Evolutionary conservation across 2,329 filamentous ascomycete genomes (phyloP), one percentile per base, ranked within the genome.

Genomic region (Aspergillus vadensis): DNA sequence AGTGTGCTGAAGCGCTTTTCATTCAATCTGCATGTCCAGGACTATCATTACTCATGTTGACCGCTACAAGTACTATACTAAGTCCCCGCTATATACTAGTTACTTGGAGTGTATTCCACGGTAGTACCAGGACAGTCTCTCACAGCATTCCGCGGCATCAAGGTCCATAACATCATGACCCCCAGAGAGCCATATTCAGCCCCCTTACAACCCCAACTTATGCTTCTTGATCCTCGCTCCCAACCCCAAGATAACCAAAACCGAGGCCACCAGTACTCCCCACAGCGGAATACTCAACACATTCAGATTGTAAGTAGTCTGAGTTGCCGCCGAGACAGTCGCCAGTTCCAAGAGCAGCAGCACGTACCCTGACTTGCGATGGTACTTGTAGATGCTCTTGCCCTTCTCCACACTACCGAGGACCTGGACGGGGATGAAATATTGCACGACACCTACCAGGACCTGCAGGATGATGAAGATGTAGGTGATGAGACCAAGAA

Each of bases 361-460:
- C 7, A 86, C 66, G 73, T 99, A 98, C 2, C 94, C 95, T 21
- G 82, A 84, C 57, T 85, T 78, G 30, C 94, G 86, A 75, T 98
- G 95, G 70, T 93, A 97, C 78, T 96, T 97, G 83, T 94, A 98
- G 44, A 97, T 75, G 23, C 82, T 82, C 83, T 93, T 96, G 19
- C 92, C 94, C 3, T 87, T 87, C 25, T 91, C 88, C 64, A 89
- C 87, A 58, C 91, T 87, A 5, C 93, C 93, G 69, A 94, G 96
- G 1, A 96, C 69, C 14, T 62, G 48, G 0, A 73, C 72, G 0
- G 93, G 93, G 2, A 85, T 80, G 60, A 87, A 91, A 81, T 89
- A 97, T 79, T 95, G 91, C 32, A 91, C 90, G 64, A 96, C 85
- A 15, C 95, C 94, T 30, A 97, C 85, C 1, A 89, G 53, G 48